These are phyloP conservation scores for Fraxinus angustifolia DNA, from an alignment of 305 asterid genomes.

Conservation along the genomic window DNA sequence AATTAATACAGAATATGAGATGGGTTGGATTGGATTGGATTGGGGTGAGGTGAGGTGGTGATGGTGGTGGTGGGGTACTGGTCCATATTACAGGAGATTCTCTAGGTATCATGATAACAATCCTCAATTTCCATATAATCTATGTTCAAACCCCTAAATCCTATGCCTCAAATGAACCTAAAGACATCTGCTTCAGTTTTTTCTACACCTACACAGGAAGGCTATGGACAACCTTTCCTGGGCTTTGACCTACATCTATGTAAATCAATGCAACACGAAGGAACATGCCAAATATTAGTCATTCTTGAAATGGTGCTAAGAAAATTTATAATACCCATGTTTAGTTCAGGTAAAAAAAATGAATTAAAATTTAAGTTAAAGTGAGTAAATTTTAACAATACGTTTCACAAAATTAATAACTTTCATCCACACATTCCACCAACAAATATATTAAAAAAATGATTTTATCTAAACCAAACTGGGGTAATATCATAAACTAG, in stretches of 20 bases:
- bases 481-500: neutral
- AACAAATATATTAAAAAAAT: neutral
- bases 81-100: slow-evolving; percentile 25
- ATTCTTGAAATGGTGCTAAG: neutral
- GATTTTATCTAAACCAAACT: neutral
- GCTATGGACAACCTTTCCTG: neutral
- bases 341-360: no score
- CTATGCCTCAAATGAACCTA: neutral
- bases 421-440: neutral
- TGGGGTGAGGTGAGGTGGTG: neutral
- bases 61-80: neutral
- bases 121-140: slow-evolving; percentile 11
- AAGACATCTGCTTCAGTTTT: neutral
- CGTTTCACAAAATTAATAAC: no score
- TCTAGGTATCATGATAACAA: neutral
- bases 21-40: neutral
- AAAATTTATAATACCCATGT: neutral
- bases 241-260: neutral
- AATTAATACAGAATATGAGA: neutral
- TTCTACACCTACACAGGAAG: neutral
- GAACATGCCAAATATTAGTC: neutral
- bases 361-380: neutral
- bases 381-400: no score
- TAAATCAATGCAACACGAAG: neutral
- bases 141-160: slow-evolving; percentile 15